These are phyloP conservation scores for Zymoseptoria tritici DNA, from an alignment of 2,329 filamentous ascomycete genomes.

Conservation along the genomic window DNA sequence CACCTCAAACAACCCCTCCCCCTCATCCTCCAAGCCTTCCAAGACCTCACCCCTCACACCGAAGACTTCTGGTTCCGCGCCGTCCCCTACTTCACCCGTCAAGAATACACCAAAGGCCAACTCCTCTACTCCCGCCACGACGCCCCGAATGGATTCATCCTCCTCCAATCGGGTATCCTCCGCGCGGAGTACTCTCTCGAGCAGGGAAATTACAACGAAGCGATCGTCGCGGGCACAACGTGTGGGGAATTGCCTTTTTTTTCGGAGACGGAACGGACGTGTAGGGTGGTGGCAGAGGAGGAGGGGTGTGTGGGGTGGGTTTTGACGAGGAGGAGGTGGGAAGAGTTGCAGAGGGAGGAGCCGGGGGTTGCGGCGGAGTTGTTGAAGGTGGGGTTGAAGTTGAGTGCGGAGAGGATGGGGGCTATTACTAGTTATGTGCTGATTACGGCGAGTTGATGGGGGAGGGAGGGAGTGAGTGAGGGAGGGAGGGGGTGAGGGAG, in stretches of 20 bases:
- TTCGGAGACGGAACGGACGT: slow-evolving; percentile 77
- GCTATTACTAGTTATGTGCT: slow-evolving; percentile 49
- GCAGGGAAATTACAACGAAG: slow-evolving; percentile 81
- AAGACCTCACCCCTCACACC: slow-evolving; percentile 73
- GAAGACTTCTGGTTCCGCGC: slow-evolving; percentile 93
- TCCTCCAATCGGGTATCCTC: slow-evolving; percentile 82
- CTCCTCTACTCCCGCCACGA: slow-evolving; percentile 73
- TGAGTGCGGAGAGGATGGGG: slow-evolving; percentile 90
- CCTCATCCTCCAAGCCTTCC: slow-evolving; percentile 91
- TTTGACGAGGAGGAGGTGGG: slow-evolving; percentile 66
- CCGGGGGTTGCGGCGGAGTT: slow-evolving; percentile 76
- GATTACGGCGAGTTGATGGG: slow-evolving; percentile 32
- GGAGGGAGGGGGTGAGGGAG: background rate
- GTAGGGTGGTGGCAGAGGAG: slow-evolving; percentile 70
- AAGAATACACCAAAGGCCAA: slow-evolving; percentile 60
- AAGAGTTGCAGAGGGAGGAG: slow-evolving; percentile 61
- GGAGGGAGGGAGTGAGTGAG: background rate
- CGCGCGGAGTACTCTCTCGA: slow-evolving; percentile 85
- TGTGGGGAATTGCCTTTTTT: slow-evolving; percentile 97
- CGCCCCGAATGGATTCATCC: slow-evolving; percentile 73
- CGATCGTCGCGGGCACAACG: slow-evolving; percentile 87
- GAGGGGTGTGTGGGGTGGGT: slow-evolving; percentile 71
- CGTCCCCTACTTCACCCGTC: slow-evolving; percentile 64
- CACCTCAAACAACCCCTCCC: slow-evolving; percentile 84
- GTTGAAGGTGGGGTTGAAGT: slow-evolving; percentile 77